Evolutionary conservation across 2,329 filamentous ascomycete genomes (phyloP).

Genomic region (Rhytidhysteron rufulum): DNA sequence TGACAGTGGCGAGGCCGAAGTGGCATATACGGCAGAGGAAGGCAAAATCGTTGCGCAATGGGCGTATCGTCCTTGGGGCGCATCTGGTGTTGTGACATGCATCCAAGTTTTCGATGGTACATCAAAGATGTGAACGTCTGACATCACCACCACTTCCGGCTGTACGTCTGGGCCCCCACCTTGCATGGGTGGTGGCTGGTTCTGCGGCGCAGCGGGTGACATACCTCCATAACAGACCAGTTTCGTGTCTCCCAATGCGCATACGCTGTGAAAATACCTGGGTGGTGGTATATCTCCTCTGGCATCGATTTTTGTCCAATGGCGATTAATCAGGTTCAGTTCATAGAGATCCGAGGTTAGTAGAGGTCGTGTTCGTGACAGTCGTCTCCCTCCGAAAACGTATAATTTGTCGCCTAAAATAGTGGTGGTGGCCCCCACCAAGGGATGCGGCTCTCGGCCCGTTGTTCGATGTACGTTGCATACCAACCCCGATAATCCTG

Average conservation of each 20-base stretch:
- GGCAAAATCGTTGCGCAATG: conserved; percentile 92
- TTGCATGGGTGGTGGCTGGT: conserved; percentile 32
- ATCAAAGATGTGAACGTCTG: conserved; percentile 94
- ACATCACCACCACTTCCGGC: conserved; percentile 93
- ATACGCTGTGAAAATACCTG: conserved; percentile 96
- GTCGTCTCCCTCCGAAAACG: conserved; percentile 86
- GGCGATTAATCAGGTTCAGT: conserved; percentile 81
- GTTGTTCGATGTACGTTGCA: conserved; percentile 78
- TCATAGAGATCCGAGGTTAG: conserved; percentile 91
- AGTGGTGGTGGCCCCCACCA: conserved; percentile 93
- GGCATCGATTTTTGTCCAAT: conserved; percentile 89
- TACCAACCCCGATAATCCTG: conserved; percentile 62
- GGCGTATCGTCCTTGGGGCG: conserved; percentile 90
- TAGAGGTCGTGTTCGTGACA: conserved; percentile 79
- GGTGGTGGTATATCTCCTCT: conserved; percentile 83
- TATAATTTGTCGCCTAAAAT: conserved; percentile 94
- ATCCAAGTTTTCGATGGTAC: conserved; percentile 80
- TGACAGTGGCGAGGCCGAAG: conserved; percentile 75
- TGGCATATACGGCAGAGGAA: conserved; percentile 82
- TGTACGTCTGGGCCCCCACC: conserved; percentile 57
- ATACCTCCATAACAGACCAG: conserved; percentile 98
- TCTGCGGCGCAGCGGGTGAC: conserved; percentile 66
- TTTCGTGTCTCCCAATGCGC: conserved; percentile 88
- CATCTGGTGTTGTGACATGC: conserved; percentile 72
- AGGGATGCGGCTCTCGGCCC: conserved; percentile 81